A percentile compares a stretch with the other conserved stretches of the same genome.
phyloP scores from a whole-genome alignment of 2,329 filamentous ascomycete species.

The Zopfia rhizophila region DNA sequence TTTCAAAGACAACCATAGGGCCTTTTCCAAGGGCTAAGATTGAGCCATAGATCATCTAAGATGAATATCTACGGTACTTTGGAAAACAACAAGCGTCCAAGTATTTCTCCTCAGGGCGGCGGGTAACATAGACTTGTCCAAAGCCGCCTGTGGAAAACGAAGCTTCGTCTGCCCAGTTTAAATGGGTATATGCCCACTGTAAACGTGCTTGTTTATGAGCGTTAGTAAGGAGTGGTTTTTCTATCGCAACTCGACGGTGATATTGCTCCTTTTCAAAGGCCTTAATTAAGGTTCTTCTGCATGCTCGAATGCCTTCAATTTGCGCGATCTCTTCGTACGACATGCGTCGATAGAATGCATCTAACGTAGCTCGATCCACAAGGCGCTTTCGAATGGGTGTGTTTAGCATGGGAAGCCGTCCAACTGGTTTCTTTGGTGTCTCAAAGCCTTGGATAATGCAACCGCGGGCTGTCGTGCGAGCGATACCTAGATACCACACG shows the following conservation, averaged over 20 bases:
- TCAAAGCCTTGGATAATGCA: too few relatives aligned
- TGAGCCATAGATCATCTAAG: neutral
- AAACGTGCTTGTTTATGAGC: neutral
- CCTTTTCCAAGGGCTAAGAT: neutral
- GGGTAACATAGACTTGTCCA: constrained; percentile 3
- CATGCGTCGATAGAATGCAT: too few relatives aligned
- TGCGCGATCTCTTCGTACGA: too few relatives aligned
- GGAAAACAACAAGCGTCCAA: constrained; percentile 1
- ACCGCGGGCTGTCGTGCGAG: too few relatives aligned
- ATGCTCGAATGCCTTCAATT: too few relatives aligned
- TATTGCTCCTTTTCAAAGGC: constrained; percentile 7
- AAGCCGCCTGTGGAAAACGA: neutral
- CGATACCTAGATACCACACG: too few relatives aligned
- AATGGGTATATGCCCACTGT: constrained; percentile 1
- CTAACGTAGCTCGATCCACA: constrained; percentile 12
- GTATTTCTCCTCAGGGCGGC: constrained; percentile 1
- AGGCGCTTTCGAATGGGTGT: constrained; percentile 7
- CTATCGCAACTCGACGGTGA: neutral
- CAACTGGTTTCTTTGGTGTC: constrained; percentile 8
- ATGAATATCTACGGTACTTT: constrained; percentile 1
- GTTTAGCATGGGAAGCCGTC: constrained; percentile 1
- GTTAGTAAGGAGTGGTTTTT: constrained; percentile 7
- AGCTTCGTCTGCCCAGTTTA: constrained; percentile 1
- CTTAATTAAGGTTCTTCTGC: neutral
- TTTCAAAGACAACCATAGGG: constrained; percentile 8